These are phyloP conservation scores for Globisporangium cystogenes DNA, from an alignment of 352 stramenopile species.

Conservation along the genomic window DNA sequence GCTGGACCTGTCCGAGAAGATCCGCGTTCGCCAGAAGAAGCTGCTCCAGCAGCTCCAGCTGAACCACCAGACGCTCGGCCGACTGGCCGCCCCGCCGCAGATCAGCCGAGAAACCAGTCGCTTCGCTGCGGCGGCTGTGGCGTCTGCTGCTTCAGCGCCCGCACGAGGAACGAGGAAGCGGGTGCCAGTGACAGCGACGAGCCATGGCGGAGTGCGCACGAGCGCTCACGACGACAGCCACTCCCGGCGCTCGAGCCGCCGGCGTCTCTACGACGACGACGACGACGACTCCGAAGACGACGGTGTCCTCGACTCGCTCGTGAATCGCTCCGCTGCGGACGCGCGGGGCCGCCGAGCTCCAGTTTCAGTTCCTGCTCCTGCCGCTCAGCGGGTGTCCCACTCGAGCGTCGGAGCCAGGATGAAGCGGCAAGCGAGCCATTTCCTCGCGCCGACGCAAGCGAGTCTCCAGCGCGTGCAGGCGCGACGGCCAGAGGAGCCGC, in stretches of 20 bases:
- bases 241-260: not conserved
- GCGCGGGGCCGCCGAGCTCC: too few relatives aligned
- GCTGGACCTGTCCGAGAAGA: slow-evolving; percentile 75
- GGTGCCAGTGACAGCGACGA: not conserved
- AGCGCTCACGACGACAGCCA: not conserved
- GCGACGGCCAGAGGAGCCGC: slow-evolving; percentile 18
- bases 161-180: not conserved
- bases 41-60: slow-evolving; percentile 63
- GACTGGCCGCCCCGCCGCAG: not conserved
- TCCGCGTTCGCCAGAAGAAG: slow-evolving; percentile 72
- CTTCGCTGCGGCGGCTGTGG: not conserved
- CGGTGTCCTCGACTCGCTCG: slow-evolving; percentile 36
- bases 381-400: not conserved
- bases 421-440: slow-evolving; percentile 37
- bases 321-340: slow-evolving; percentile 3
- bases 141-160: not conserved
- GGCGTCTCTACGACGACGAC: not conserved
- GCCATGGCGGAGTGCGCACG: not conserved
- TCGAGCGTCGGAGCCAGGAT: not conserved
- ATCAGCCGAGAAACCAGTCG: not conserved
- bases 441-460: slow-evolving; percentile 61
- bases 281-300: slow-evolving; percentile 11
- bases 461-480: slow-evolving; percentile 49
- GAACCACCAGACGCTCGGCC: slow-evolving; percentile 7
- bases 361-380: not conserved